Conservation (phyloP, 2,329 filamentous ascomycete genomes). For the Aspergillus luchuensis region DNA sequence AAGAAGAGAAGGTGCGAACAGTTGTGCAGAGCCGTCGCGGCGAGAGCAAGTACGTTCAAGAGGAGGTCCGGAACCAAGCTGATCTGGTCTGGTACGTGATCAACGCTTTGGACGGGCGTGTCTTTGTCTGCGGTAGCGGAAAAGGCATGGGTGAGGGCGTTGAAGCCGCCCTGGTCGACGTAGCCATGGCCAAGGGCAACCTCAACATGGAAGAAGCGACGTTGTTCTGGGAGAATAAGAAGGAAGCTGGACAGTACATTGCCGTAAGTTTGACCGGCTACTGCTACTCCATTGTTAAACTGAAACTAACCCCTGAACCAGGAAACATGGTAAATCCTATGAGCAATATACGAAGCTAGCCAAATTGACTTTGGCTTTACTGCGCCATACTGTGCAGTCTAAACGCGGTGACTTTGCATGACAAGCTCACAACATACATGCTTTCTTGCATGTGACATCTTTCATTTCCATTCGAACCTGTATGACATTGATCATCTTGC, state of each 20-base stretch:
- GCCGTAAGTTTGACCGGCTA: constrained; percentile 56
- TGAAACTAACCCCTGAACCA: constrained; percentile 16
- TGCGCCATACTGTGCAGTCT: neutral
- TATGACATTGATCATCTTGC: neutral
- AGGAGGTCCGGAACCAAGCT: constrained; percentile 86
- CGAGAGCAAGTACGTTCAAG: constrained; percentile 90
- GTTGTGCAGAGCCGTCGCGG: constrained; percentile 76
- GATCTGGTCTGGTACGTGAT: constrained; percentile 99
- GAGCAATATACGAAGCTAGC: neutral
- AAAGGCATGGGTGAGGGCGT: constrained; percentile 98
- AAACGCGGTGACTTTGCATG: neutral
- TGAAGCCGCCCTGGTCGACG: constrained; percentile 80
- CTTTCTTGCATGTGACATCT: neutral
- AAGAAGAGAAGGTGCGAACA: constrained; percentile 82
- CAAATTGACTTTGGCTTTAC: constrained; percentile 11
- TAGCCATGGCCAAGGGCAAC: constrained; percentile 90
- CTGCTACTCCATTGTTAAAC: neutral
- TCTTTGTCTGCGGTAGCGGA: constrained; percentile 94
- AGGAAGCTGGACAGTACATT: constrained; percentile 91
- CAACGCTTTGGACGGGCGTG: constrained; percentile 90
- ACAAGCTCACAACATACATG: neutral
- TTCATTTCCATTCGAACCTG: neutral
- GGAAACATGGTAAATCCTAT: constrained; percentile 39
- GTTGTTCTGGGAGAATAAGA: constrained; percentile 90
- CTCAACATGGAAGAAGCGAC: constrained; percentile 77